phyloP scores from a whole-genome alignment of 257 asterid species.

The Galeopsis tetrahit region DNA sequence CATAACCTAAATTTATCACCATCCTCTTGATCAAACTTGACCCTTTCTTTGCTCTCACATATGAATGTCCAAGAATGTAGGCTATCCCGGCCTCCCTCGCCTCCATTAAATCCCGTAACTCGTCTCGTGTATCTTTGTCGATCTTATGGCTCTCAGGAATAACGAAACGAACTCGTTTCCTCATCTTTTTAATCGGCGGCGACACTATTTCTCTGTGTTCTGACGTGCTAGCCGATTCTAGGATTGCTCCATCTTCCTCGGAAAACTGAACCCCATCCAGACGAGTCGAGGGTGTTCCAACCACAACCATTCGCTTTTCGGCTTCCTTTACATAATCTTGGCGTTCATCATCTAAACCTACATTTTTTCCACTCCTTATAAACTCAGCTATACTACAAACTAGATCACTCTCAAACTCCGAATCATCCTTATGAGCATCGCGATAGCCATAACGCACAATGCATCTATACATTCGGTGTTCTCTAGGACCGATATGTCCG shows the following conservation, averaged over 20 bases:
- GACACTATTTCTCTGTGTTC: slow-evolving; percentile 49
- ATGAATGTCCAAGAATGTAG: slow-evolving; percentile 82
- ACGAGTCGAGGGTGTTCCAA: slow-evolving; percentile 68
- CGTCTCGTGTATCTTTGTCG: slow-evolving; percentile 49
- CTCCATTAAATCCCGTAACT: slow-evolving; percentile 68
- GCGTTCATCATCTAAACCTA: slow-evolving; percentile 17
- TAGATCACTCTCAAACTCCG: slow-evolving; percentile 70
- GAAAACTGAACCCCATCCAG: slow-evolving; percentile 45
- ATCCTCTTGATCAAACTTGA: slow-evolving; percentile 67
- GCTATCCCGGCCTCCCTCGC: slow-evolving; percentile 88
- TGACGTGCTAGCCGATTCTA: slow-evolving; percentile 45
- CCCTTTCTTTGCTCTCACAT: slow-evolving; percentile 75
- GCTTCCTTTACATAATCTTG: slow-evolving; percentile 24
- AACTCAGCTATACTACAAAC: slow-evolving; percentile 80
- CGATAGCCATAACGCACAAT: slow-evolving; percentile 83
- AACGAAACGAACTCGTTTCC: slow-evolving; percentile 73
- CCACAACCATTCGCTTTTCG: slow-evolving; percentile 53
- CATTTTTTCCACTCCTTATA: slow-evolving; percentile 48
- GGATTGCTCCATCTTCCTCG: slow-evolving; percentile 37
- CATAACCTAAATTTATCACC: slow-evolving; percentile 73
- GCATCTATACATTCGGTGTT: slow-evolving; percentile 67
- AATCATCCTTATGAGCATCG: slow-evolving; percentile 72
- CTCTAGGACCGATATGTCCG: slow-evolving; percentile 75
- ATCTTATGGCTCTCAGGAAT: slow-evolving; percentile 67
- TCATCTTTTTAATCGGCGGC: slow-evolving; percentile 28